A percentile compares a stretch with the other conserved stretches of the same genome.
Conservation (phyloP, 176 grass and related monocot genomes). For the Oryza meyeriana region DNA sequence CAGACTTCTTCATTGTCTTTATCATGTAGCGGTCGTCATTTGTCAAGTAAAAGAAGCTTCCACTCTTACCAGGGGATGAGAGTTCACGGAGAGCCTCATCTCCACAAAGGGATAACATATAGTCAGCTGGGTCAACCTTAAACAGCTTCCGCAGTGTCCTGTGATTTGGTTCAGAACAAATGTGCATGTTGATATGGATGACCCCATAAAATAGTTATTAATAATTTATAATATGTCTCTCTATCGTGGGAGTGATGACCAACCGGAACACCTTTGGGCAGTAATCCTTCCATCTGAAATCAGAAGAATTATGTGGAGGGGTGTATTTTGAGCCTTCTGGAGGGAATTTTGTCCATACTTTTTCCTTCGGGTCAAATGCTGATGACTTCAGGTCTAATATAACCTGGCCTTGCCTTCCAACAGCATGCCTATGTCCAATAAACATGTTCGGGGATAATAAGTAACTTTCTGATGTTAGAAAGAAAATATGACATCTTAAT, state of each 20-base stretch:
- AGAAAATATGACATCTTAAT: neutral
- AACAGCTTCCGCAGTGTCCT: slow-evolving; percentile 83
- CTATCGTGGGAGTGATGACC: slow-evolving; percentile 35
- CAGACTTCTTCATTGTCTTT: slow-evolving; percentile 94
- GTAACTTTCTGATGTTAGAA: slow-evolving; percentile 4
- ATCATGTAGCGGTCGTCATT: slow-evolving; percentile 89
- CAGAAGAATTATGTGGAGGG: slow-evolving; percentile 86
- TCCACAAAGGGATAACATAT: slow-evolving; percentile 90
- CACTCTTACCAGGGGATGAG: slow-evolving; percentile 89
- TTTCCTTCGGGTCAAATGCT: slow-evolving; percentile 87
- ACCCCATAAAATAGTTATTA: slow-evolving; percentile 10
- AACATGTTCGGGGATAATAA: slow-evolving; percentile 21
- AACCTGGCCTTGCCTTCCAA: slow-evolving; percentile 73
- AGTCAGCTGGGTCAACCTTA: slow-evolving; percentile 92
- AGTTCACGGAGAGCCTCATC: slow-evolving; percentile 85
- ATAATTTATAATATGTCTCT: slow-evolving; percentile 25
- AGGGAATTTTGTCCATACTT: slow-evolving; percentile 98
- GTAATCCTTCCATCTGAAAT: slow-evolving; percentile 99
- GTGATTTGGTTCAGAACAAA: slow-evolving; percentile 31
- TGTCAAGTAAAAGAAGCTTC: slow-evolving; percentile 96
- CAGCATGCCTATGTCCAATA: slow-evolving; percentile 68
- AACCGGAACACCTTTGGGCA: slow-evolving; percentile 96
- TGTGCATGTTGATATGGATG: slow-evolving; percentile 20
- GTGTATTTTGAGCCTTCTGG: slow-evolving; percentile 88
- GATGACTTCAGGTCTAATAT: slow-evolving; percentile 78